Evolutionary conservation across 1,284 basidiomycete genomes (phyloP).

Genomic region (Rhodotorula sp.): DNA sequence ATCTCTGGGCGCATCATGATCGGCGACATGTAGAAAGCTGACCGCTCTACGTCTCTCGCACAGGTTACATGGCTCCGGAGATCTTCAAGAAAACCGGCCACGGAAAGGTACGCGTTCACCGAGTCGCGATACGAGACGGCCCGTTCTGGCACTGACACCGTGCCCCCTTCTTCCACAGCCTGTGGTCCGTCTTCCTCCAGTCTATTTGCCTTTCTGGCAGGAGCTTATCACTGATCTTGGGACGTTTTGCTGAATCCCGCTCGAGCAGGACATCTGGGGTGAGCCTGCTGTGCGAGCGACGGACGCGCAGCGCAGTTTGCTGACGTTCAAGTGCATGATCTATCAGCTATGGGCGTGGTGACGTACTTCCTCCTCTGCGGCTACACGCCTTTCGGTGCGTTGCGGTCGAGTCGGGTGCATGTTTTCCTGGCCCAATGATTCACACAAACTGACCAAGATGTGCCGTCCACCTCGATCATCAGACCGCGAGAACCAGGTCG

Average conservation of each 20-base stretch:
- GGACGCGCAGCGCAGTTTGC: background rate
- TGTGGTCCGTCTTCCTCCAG: background rate
- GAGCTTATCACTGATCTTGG: no score
- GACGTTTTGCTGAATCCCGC: background rate
- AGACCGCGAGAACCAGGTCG: conserved; percentile 64
- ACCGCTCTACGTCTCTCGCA: no score
- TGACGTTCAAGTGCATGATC: background rate
- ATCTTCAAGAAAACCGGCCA: conserved; percentile 97
- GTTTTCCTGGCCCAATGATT: no score
- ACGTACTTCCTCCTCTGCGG: conserved; percentile 85
- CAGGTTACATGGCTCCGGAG: conserved; percentile 86
- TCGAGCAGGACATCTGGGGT: conserved; percentile 49
- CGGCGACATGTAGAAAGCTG: no score
- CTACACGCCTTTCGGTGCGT: conserved; percentile 57
- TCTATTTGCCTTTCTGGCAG: background rate
- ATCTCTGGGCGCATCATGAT: no score
- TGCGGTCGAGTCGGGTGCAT: background rate
- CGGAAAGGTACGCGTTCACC: conserved; percentile 61
- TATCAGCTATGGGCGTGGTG: conserved; percentile 80
- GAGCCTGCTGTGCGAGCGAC: background rate
- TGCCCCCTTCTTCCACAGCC: background rate
- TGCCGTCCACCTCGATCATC: background rate
- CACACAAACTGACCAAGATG: conserved; percentile 62
- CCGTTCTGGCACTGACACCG: background rate
- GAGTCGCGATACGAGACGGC: background rate